Evolutionary conservation across 148 eudicot genomes (phyloP), one percentile per base, ranked within the genome.

Genomic region (Diospyros lotus): DNA sequence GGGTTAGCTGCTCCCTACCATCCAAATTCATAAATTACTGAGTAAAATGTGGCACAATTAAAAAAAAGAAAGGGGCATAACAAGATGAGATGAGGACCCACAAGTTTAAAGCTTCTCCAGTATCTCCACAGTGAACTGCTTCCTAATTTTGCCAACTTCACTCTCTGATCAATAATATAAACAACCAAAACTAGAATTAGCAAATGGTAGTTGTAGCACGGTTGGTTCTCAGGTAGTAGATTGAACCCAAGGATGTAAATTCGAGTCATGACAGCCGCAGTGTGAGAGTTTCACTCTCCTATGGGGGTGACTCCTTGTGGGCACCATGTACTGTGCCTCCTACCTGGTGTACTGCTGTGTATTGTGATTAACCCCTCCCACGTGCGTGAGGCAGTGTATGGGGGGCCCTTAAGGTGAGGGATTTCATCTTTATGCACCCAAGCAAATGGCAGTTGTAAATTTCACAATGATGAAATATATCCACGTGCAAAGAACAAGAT

Each of bases 71-170:
- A 28, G 28, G 28, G 28, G 28, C 28, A 28, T 28, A 28, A 28
- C 28, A 28, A 28, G 28, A 28, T 28, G 28, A 28, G 40, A 66
- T 59, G 18, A 66, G 74, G 45, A 81, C 98, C 58, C 58, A 95
- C 98, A 61, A 95, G 92, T 60, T 88, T 89, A 86, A 85, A 92
- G 84, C 80, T 82, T 78, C 90, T 85, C 80, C 88, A 88, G 74
- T 95, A 95, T 90, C 91, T 90, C 94, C 96, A 85, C 58, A 95
- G 81, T 39, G 98, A 89, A 80, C 83, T 81, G 80, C 88, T 92
- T 75, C 97, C 93, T 56, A 95, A 91, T 81, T 84, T 92, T 50
- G 87, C 83, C 65, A 95, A 71, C 80, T 89, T 90, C 81, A 88
- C 87, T 75, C 77, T 86, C 96, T 95, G 96, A 17, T 76, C 55